A percentile compares a stretch with the other conserved stretches of the same genome.
Evolutionary conservation across 1,284 basidiomycete genomes (phyloP).

Genomic region (Puccinia horiana): DNA sequence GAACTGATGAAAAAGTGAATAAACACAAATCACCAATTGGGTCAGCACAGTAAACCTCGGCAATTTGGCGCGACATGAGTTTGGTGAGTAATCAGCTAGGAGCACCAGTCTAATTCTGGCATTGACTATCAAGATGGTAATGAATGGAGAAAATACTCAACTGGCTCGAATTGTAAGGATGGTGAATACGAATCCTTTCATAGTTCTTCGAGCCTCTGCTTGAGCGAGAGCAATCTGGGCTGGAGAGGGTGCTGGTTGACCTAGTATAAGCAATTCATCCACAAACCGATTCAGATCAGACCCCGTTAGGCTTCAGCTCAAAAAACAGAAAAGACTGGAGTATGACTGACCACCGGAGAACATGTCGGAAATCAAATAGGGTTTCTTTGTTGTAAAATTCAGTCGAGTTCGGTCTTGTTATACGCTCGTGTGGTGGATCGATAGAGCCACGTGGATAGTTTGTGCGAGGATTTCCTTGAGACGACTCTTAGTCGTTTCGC

Average conservation of each 20-base stretch:
- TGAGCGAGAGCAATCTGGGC: conserved; percentile 43
- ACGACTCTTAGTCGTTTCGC: no score
- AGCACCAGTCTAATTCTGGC: no score
- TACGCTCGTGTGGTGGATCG: no score
- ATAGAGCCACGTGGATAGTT: no score
- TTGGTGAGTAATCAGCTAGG: not conserved
- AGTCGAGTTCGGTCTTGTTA: no score
- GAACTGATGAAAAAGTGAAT: not conserved
- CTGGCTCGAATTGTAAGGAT: conserved; percentile 42
- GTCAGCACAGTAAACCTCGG: not conserved
- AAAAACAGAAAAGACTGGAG: no score
- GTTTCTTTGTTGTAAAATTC: no score
- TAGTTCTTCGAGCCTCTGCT: conserved; percentile 41
- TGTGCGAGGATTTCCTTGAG: no score
- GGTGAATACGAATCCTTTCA: conserved; percentile 44
- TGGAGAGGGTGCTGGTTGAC: conserved; percentile 35
- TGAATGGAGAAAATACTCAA: conserved; percentile 7
- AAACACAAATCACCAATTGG: not conserved
- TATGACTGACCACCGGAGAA: no score
- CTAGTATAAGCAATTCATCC: not conserved
- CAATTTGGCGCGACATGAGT: not conserved
- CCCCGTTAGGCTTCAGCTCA: no score
- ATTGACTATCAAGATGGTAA: no score
- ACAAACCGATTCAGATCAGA: not conserved
- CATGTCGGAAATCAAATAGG: no score